Evolutionary conservation across 1,284 basidiomycete genomes (phyloP).

Genomic region (Tylopilus sp.): DNA sequence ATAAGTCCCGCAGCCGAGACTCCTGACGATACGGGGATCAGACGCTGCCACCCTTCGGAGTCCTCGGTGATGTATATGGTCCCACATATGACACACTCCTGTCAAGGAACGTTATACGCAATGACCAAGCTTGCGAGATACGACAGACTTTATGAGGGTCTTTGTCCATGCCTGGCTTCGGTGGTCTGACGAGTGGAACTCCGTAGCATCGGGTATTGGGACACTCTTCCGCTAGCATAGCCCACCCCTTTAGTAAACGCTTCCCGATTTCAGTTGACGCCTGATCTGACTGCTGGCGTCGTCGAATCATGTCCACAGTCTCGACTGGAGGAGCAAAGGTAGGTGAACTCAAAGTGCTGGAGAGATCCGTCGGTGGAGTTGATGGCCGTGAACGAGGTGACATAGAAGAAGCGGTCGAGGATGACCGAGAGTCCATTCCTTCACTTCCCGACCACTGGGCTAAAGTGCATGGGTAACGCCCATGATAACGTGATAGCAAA

Average conservation of each 20-base stretch:
- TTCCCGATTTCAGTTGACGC: slow-evolving; percentile 77
- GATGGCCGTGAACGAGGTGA: slow-evolving; percentile 56
- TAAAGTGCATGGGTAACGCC: slow-evolving; percentile 15
- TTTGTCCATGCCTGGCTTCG: slow-evolving; percentile 55
- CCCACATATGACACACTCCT: slow-evolving; percentile 80
- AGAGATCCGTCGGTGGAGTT: slow-evolving; percentile 72
- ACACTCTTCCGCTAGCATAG: slow-evolving; percentile 82
- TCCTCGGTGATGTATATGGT: slow-evolving; percentile 58
- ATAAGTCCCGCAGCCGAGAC: slow-evolving; percentile 6
- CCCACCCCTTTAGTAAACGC: slow-evolving; percentile 74
- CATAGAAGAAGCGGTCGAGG: slow-evolving; percentile 46
- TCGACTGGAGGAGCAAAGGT: slow-evolving; percentile 58
- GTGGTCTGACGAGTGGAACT: slow-evolving; percentile 69
- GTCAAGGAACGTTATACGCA: slow-evolving; percentile 8
- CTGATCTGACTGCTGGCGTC: slow-evolving; percentile 74
- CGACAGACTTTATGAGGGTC: slow-evolving; percentile 59
- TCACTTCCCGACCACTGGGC: slow-evolving; percentile 17
- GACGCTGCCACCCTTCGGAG: slow-evolving; percentile 45
- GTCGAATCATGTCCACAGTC: slow-evolving; percentile 57
- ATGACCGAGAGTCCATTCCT: slow-evolving; percentile 34
- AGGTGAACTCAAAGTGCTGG: slow-evolving; percentile 55
- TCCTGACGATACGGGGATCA: slow-evolving; percentile 37
- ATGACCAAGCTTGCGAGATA: slow-evolving; percentile 7
- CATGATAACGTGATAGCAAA: slow-evolving; percentile 1
- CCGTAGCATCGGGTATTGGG: slow-evolving; percentile 63